Evolutionary conservation across 495 filamentous ascomycete species (phyloP).

Genomic region (Neurospora hispaniola): DNA sequence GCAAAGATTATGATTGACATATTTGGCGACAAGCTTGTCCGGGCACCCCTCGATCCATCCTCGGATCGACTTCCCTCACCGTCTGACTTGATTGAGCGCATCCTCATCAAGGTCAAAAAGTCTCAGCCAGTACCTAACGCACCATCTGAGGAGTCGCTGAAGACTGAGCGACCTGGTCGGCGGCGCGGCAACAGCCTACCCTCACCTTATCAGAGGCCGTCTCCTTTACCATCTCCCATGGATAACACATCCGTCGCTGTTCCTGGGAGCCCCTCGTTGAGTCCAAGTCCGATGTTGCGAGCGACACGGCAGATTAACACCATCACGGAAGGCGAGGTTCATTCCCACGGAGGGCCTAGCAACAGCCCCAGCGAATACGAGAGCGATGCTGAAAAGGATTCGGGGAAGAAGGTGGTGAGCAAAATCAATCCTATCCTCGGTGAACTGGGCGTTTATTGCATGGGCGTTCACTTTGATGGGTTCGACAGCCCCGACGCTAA

Average conservation of each 20-base stretch:
- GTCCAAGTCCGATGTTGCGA: conserved; percentile 26
- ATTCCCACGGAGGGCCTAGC: conserved; percentile 31
- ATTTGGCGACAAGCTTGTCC: conserved; percentile 67
- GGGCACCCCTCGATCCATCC: conserved; percentile 58
- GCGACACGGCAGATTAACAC: conserved; percentile 31
- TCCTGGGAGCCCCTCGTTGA: conserved; percentile 46
- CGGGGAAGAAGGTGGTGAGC: conserved; percentile 55
- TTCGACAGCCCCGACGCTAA: conserved; percentile 69
- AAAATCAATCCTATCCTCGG: conserved; percentile 80
- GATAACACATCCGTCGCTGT: conserved; percentile 45
- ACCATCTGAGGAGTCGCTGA: conserved; percentile 24
- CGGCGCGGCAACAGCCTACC: conserved; percentile 69
- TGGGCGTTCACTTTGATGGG: conserved; percentile 71
- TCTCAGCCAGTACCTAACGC: conserved; percentile 21
- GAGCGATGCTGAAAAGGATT: conserved; percentile 43
- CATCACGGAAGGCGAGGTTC: conserved; percentile 40
- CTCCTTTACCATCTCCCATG: conserved; percentile 33
- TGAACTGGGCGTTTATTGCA: conserved; percentile 78
- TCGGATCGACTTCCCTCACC: conserved; percentile 66
- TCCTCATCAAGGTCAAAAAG: conserved; percentile 90
- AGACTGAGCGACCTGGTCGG: conserved; percentile 36
- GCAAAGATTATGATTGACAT: conserved; percentile 78
- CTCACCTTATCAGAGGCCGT: conserved; percentile 57
- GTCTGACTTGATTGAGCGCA: conserved; percentile 67
- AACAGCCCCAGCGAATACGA: conserved; percentile 49